These are phyloP conservation scores for Sindora glabra DNA, from an alignment of 306 rosid genomes.

Conservation along the genomic window DNA sequence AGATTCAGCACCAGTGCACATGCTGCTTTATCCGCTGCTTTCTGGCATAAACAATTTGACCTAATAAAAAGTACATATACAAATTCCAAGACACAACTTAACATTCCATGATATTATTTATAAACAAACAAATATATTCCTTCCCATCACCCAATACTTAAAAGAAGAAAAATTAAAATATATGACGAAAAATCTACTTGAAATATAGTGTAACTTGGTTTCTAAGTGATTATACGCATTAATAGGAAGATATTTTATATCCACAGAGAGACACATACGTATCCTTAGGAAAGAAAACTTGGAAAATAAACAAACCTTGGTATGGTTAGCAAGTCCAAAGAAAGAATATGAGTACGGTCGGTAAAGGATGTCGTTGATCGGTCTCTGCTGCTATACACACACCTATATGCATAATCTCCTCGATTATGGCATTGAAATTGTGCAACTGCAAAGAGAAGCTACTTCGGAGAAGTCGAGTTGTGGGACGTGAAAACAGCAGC, in stretches of 20 bases:
- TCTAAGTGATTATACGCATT: neutral
- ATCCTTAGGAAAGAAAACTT: neutral
- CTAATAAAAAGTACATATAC: neutral
- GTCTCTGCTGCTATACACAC: neutral
- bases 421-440: constrained; percentile 15
- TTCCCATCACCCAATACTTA: too few relatives aligned
- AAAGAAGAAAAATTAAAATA: too few relatives aligned
- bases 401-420: neutral
- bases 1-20: constrained; percentile 71
- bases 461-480: constrained; percentile 5
- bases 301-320: constrained; percentile 1
- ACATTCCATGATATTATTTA: too few relatives aligned
- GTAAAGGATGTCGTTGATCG: neutral
- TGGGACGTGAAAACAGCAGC: constrained; percentile 23
- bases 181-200: too few relatives aligned
- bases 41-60: constrained; percentile 14
- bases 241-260: neutral
- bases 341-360: constrained; percentile 4
- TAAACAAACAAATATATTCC: too few relatives aligned
- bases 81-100: too few relatives aligned
- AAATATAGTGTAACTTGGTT: too few relatives aligned
- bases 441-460: constrained; percentile 12
- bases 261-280: too few relatives aligned
- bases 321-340: neutral
- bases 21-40: constrained; percentile 21